A percentile compares a stretch with the other conserved stretches of the same genome.
These are phyloP conservation scores for Geotrichum macrosporum DNA, from an alignment of 1,139 yeast genomes.

Conservation along the genomic window DNA sequence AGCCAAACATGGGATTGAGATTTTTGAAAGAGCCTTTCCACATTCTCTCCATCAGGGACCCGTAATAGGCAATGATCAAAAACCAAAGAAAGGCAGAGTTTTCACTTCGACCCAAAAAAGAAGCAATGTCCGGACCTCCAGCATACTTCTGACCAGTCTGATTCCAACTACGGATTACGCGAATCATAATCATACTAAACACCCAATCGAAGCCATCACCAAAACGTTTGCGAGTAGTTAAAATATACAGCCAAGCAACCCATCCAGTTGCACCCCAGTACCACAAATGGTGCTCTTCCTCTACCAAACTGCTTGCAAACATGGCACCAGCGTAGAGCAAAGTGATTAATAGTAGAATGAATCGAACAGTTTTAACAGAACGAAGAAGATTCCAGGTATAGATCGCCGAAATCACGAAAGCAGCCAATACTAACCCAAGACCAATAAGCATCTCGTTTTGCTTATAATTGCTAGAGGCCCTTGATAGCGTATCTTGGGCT, in stretches of 20 bases:
- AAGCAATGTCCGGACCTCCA: slow-evolving; percentile 46
- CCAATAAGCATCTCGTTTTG: slow-evolving; percentile 51
- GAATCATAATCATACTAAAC: slow-evolving; percentile 43
- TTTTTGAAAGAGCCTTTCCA: slow-evolving; percentile 31
- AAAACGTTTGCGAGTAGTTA: slow-evolving; percentile 29
- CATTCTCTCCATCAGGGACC: slow-evolving; percentile 28
- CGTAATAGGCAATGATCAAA: slow-evolving; percentile 45
- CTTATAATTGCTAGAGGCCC: slow-evolving; percentile 71
- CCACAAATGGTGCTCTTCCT: slow-evolving; percentile 97
- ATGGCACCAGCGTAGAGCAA: slow-evolving; percentile 53
- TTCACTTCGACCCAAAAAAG: slow-evolving; percentile 20
- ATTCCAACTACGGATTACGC: slow-evolving; percentile 80
- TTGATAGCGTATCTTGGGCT: slow-evolving; percentile 52
- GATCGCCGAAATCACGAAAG: slow-evolving; percentile 24
- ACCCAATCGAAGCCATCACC: slow-evolving; percentile 34
- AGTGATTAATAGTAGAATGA: slow-evolving; percentile 40
- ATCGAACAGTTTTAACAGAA: slow-evolving; percentile 20
- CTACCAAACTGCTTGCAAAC: slow-evolving; percentile 90
- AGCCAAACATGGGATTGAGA: slow-evolving; percentile 33
- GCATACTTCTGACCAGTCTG: slow-evolving; percentile 84
- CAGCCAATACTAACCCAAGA: slow-evolving; percentile 37
- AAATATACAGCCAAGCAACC: slow-evolving; percentile 34
- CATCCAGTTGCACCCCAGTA: slow-evolving; percentile 62
- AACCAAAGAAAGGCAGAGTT: slow-evolving; percentile 46
- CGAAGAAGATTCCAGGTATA: slow-evolving; percentile 16